These are phyloP conservation scores for Tuctoria greenei DNA, from an alignment of 176 grass and related monocot species.

Conservation along the genomic window DNA sequence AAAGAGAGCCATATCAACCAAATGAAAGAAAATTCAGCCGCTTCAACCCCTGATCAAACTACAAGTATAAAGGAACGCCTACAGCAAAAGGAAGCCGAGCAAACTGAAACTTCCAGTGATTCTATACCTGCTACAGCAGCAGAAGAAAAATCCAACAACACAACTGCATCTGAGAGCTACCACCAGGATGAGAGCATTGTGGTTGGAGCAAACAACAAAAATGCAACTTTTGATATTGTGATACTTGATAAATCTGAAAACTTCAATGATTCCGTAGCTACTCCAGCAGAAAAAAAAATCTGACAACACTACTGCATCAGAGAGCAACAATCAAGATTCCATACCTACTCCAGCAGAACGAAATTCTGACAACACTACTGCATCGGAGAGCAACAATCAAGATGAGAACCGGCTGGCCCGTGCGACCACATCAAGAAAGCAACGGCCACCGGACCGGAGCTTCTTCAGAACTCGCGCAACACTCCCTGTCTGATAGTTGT, in stretches of 20 bases:
- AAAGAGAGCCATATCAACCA: constrained; percentile 85
- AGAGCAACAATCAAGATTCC: constrained; percentile 20
- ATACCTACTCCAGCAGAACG: constrained; percentile 27
- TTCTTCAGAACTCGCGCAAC: too few species aligned
- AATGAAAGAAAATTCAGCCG: constrained; percentile 53
- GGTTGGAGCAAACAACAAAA: constrained; percentile 28
- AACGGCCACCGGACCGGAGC: too few species aligned
- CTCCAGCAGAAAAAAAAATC: constrained; percentile 40
- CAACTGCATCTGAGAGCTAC: constrained; percentile 28
- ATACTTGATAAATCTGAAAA: constrained; percentile 32
- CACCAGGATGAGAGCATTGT: constrained; percentile 40
- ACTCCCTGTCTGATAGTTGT: too few species aligned
- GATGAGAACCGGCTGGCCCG: too few species aligned
- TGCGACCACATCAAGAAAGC: too few species aligned
- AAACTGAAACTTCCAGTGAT: constrained; percentile 31
- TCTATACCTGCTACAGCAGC: constrained; percentile 15
- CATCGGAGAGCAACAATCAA: constrained; percentile 12
- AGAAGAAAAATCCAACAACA: constrained; percentile 39
- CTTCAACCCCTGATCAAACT: constrained; percentile 41
- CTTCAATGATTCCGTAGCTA: constrained; percentile 15
- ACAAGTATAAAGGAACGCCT: constrained; percentile 56
- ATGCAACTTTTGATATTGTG: constrained; percentile 25
- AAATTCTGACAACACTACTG: constrained; percentile 23
- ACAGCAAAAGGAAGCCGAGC: constrained; percentile 70
- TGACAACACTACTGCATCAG: constrained; percentile 20